Conservation (phyloP, 441 rosid genomes). For the Adansonia madagascariensis region DNA sequence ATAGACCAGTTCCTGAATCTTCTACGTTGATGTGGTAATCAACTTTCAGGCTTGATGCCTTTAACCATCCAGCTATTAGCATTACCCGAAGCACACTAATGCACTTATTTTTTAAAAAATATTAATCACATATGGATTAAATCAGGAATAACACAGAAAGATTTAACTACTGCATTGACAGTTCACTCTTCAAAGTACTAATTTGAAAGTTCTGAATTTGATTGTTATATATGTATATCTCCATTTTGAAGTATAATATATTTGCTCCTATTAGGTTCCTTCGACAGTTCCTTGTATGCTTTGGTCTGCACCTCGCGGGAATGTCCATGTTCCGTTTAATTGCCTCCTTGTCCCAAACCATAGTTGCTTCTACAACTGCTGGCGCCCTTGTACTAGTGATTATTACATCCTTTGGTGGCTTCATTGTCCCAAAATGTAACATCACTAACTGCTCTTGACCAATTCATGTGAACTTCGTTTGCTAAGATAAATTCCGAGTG, state of each 20-base stretch:
- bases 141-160: not conserved
- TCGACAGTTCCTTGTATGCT: slow-evolving; percentile 51
- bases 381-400: slow-evolving; percentile 45
- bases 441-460: not conserved
- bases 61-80: not conserved
- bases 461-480: not conserved
- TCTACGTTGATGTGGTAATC: not conserved
- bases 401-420: slow-evolving; percentile 48
- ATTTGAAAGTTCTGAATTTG: not conserved
- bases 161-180: not conserved
- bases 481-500: not conserved
- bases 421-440: slow-evolving; percentile 50
- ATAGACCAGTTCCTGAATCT: not conserved
- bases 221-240: not conserved
- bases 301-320: slow-evolving; percentile 48
- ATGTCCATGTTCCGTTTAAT: slow-evolving; percentile 58
- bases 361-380: slow-evolving; percentile 46
- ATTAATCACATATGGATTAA: not conserved
- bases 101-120: not conserved
- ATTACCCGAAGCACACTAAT: not conserved
- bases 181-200: not conserved
- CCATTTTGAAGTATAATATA: slow-evolving; percentile 8
- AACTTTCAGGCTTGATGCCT: not conserved
- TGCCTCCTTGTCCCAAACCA: slow-evolving; percentile 56
- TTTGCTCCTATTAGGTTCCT: slow-evolving; percentile 47